A percentile compares a stretch with the other conserved stretches of the same genome.
These are phyloP conservation scores for Pyricularia sp. DNA, from an alignment of 2,329 filamentous ascomycete species.

Conservation along the genomic window DNA sequence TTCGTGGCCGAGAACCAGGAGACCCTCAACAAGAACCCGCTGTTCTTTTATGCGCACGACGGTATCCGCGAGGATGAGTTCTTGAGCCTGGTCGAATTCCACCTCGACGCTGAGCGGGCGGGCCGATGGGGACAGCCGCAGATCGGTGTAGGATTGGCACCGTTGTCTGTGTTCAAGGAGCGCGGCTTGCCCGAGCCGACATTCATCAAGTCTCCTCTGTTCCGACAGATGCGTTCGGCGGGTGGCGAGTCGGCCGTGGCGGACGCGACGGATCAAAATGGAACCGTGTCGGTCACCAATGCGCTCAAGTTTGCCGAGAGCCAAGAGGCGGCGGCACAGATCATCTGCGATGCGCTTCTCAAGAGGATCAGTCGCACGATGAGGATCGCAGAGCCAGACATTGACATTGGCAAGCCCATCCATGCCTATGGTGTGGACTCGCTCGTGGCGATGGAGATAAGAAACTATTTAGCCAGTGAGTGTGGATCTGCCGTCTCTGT, in stretches of 20 bases:
- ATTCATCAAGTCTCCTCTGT: constrained; percentile 10
- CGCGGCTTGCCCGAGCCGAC: constrained; percentile 9
- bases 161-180: constrained; percentile 7
- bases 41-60: constrained; percentile 10
- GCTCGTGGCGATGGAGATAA: constrained; percentile 32
- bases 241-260: not conserved
- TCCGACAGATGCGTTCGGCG: constrained; percentile 8
- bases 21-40: constrained; percentile 7
- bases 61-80: constrained; percentile 10
- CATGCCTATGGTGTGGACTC: constrained; percentile 26
- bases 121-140: constrained; percentile 3
- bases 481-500: not conserved
- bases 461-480: constrained; percentile 15
- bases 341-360: constrained; percentile 8
- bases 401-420: constrained; percentile 1
- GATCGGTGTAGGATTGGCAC: constrained; percentile 7
- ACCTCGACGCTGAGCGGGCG: constrained; percentile 9
- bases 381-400: constrained; percentile 6
- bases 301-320: constrained; percentile 9
- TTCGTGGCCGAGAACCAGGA: constrained; percentile 17
- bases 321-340: constrained; percentile 32
- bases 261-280: constrained; percentile 4
- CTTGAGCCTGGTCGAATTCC: constrained; percentile 9
- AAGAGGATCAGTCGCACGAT: not conserved
- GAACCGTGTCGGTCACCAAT: constrained; percentile 7